Base-by-base conservation (phyloP, 306 rosid genomes). In the Malus sieversii region DNA sequence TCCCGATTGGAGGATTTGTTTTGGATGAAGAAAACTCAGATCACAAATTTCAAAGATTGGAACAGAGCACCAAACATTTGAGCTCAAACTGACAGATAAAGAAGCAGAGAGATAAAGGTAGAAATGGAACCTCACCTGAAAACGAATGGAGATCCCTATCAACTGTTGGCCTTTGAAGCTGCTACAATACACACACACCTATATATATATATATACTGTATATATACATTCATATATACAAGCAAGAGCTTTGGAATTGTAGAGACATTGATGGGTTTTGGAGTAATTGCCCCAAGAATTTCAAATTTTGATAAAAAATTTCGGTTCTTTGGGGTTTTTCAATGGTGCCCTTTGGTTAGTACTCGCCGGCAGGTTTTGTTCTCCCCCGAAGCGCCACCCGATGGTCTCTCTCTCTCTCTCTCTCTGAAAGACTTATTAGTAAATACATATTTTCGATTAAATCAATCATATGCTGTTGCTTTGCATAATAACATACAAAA, bases 61-160 rank as follows among this genome's bases (percentile, higher is more conserved):
- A 46, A 27, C 73, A 68, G 20, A 45, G 30, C 59, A 46, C 9
- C 25, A 66, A 68, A 8, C 30, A 40, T 66, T 66, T 42, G 29
- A 66, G 10, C 71, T n/a, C 71, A 38, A 13, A 20, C 20, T 29
- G 75, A 33, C 27, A 10, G 48, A 13, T 25, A 73, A 40, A 73
- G 52, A 68, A 68, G 80, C 66, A 66, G 65, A 74, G 20, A 75
- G 74, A 79, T 30, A 6, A 33, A 78, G 60, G 63, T 48, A n/a
- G 73, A 53, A 72, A 14, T 30, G 29, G 79, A 70, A 51, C 74
- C 90, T 27, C 74, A 86, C 89, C 85, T 75, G 83, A 30, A 72
- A 80, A 52, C 75, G 81, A 77, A 68, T 71, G 46, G 30, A 71
- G 93, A 89, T 87, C 85, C 83, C 85, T 85, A 74, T 68, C 52